Base-by-base conservation (phyloP, 208 protist genomes). In the Crithidia expoeki region DNA sequence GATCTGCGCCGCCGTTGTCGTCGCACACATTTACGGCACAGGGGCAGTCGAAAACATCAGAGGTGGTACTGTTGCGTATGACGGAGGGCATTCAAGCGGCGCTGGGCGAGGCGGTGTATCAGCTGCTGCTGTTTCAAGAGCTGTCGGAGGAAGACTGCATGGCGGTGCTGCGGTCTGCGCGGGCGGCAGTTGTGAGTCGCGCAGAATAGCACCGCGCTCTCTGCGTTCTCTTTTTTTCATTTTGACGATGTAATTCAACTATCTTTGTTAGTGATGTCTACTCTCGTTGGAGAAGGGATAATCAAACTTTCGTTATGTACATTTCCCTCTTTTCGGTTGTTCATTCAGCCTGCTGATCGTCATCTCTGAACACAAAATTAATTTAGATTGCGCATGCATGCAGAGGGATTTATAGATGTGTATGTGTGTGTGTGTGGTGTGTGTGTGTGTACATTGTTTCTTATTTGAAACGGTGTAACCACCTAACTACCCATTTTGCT, bases 61-160 rank as follows among this genome's bases (percentile, higher is more conserved):
- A 49, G 21, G 56, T 46, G 61, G 58, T 84, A 14, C 68, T 90
- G 21, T 49, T 74, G 60, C 86, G 81, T 49, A 74, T 88, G 55
- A 81, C 79, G 30, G 70, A 85, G n/a, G 64, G 79, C 25, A 86
- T 94, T 33, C 83, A 75, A 38, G 72, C 84, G 3, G 80, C 79
- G 11, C 67, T 95, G 0, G 90, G 90, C 6, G 72, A 81, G 7
- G 77, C 83, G 2, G 59, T 93, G 7, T 84, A 90, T 64, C 76
- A 83, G 59, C 72, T 89, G 44, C 55, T 95, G 38, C 77, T 93
- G 11, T 82, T 87, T 44, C 79, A 93, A 57, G 80, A 93, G 19
- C 53, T 95, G 12, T 84, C 83, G 38, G 86, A 92, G 72, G 84
- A 84, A 28, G 80, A 93, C 66, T 80, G 76, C 40, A 77, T 85